phyloP scores from a whole-genome alignment of 345 rosid species.

The Lenwebbia sp. region DNA sequence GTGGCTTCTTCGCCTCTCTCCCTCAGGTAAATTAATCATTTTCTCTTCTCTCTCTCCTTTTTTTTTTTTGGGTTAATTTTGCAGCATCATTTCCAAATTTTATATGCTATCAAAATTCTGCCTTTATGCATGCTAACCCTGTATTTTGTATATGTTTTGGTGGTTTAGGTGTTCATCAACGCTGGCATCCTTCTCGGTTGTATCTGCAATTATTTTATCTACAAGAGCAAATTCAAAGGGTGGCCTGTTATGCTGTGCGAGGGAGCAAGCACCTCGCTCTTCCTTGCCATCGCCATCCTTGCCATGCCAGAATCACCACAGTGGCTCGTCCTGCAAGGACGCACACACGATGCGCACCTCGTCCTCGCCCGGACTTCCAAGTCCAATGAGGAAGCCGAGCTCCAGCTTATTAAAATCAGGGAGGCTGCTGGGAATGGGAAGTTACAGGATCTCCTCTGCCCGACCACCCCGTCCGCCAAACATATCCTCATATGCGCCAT shows the following conservation, averaged over 20 bases:
- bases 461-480: constrained; percentile 53
- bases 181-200: constrained; percentile 61
- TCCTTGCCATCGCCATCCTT: constrained; percentile 24
- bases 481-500: constrained; percentile 49
- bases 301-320: constrained; percentile 46
- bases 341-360: constrained; percentile 58
- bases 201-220: constrained; percentile 68
- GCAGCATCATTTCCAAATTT: too few relatives aligned
- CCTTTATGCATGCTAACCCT: too few relatives aligned
- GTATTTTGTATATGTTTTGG: too few relatives aligned
- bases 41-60: neutral
- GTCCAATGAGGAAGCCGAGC: constrained; percentile 38
- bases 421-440: constrained; percentile 70
- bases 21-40: constrained; percentile 40
- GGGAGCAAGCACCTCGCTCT: constrained; percentile 57
- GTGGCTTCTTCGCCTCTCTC: constrained; percentile 92
- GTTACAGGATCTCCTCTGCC: constrained; percentile 53
- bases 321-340: constrained; percentile 90
- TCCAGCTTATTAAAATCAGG: constrained; percentile 62
- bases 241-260: constrained; percentile 87
- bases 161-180: constrained; percentile 64
- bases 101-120: too few relatives aligned
- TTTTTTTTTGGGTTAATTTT: too few relatives aligned
- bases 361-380: constrained; percentile 77
- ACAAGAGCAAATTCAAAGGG: constrained; percentile 37